A percentile compares a stretch with the other conserved stretches of the same genome.
phyloP scores from a whole-genome alignment of 768 basidiomycete species.

The Cyclocybe aegerita region DNA sequence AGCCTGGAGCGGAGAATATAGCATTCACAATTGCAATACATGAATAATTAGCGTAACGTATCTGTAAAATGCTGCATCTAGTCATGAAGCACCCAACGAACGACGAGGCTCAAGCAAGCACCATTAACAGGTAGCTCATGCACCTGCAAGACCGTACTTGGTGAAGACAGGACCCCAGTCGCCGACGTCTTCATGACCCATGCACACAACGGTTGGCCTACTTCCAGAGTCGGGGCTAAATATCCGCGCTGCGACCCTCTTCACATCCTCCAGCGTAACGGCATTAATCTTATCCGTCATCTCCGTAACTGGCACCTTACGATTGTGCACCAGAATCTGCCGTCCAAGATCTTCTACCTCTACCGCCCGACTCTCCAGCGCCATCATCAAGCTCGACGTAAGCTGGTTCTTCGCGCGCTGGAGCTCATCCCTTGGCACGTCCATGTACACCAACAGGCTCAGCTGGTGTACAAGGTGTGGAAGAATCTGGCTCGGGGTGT shows the following conservation, averaged over 20 bases:
- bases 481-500: conserved; percentile 68
- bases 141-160: conserved; percentile 63
- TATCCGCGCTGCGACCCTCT: conserved; percentile 72
- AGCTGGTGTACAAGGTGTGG: conserved; percentile 88
- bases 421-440: conserved; percentile 68
- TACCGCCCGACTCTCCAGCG: conserved; percentile 81
- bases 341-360: conserved; percentile 90
- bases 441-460: conserved; percentile 72
- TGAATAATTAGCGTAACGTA: too few species aligned
- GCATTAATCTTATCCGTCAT: conserved; percentile 87
- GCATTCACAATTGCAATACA: too few species aligned
- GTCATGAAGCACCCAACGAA: neutral
- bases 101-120: neutral
- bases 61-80: neutral
- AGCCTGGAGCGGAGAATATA: too few species aligned
- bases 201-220: conserved; percentile 77
- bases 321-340: conserved; percentile 86
- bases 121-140: neutral
- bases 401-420: conserved; percentile 93
- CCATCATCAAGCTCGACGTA: conserved; percentile 92
- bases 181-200: conserved; percentile 80
- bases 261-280: conserved; percentile 68
- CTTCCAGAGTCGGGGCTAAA: conserved; percentile 64
- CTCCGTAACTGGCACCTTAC: conserved; percentile 84
- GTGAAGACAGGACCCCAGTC: conserved; percentile 61